Evolutionary conservation across 1,139 yeast genomes (phyloP), one percentile per base, ranked within the genome.

Genomic region (Blastobotrys illinoisensis): DNA sequence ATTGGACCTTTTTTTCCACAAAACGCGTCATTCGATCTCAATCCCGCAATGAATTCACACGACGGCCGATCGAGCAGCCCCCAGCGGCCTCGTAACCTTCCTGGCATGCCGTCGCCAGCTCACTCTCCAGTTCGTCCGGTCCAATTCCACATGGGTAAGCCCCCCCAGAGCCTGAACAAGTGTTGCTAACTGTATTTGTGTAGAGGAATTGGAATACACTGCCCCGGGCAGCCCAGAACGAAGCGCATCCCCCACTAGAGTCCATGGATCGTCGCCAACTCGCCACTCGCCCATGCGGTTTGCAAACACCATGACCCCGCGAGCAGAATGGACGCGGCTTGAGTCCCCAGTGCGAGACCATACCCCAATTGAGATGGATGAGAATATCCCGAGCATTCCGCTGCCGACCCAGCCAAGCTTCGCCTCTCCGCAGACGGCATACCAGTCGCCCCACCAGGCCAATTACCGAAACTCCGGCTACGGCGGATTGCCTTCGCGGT

Each of bases 281-380:
- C 47, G 61, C 24, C 58, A 60, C 13, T 61, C 67, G 14, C 67
- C 67, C n/a, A 55, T 58, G 24, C 56, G 64, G 16, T 55, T 56
- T 44, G 36, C 49, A 11, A 32, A 32, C 7, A 32, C 48, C 32
- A 32, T 50, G 11, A 58, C 61, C 44, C 56, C 56, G 13, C 53
- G 69, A 53, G 62, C 67, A 13, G 67, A 64, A 43, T 65, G 69
- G 66, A 63, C 68, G 18, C 60, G 69, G 1, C 53, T 63, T 18
- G 69, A 67, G 54, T 63, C 68, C 9, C 68, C 69, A 11, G 60
- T 60, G 16, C 55, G 61, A 23, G 67, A 62, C 46, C 65, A 59
- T 44, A 60, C 63, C 14, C 62, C 67, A 23, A 64, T 64, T 56
- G 58, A 56, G 13, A 61, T 63, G 53, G 64, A 56, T 32, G 56